These are phyloP conservation scores for Trypanosomatidae sp. DNA, from an alignment of 208 protist genomes.

Conservation along the genomic window DNA sequence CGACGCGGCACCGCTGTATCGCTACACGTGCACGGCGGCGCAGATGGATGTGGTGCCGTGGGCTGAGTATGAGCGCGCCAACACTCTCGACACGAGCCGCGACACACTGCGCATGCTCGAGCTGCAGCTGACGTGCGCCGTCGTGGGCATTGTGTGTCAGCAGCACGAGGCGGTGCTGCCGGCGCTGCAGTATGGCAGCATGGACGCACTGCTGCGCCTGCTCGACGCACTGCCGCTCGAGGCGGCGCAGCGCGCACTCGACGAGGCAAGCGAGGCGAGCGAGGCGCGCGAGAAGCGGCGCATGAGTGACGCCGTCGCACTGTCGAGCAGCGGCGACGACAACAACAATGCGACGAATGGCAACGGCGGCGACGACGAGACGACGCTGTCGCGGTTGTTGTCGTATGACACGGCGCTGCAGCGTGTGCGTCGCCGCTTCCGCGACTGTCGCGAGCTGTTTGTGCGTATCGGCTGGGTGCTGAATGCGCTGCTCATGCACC, in stretches of 20 bases:
- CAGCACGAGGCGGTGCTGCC: conserved; percentile 53
- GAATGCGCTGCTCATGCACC: conserved; percentile 61
- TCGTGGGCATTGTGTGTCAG: conserved; percentile 54
- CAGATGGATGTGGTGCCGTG: conserved; percentile 52
- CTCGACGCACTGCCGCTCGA: conserved; percentile 42
- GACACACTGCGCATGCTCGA: conserved; percentile 42
- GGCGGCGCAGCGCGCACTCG: conserved; percentile 2
- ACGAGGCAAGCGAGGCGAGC: conserved; percentile 3
- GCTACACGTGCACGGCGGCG: conserved; percentile 45
- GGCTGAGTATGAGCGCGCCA: conserved; percentile 26
- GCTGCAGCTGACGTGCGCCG: conserved; percentile 44
- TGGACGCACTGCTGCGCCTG: conserved; percentile 51
- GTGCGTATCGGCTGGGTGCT: conserved; percentile 54
- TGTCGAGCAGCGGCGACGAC: neutral
- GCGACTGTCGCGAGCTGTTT: conserved; percentile 36
- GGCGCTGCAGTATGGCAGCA: conserved; percentile 60
- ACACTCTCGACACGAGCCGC: conserved; percentile 19
- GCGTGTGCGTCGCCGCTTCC: conserved; percentile 11
- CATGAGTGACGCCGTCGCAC: neutral
- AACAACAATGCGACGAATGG: neutral
- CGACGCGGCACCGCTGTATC: conserved; percentile 29
- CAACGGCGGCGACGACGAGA: no score
- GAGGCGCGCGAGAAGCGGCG: conserved; percentile 4
- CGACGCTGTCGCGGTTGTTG: conserved; percentile 16
- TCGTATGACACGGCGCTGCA: conserved; percentile 14